These are phyloP conservation scores for Leccinum imitatum DNA, from an alignment of 768 basidiomycete genomes.

Conservation along the genomic window DNA sequence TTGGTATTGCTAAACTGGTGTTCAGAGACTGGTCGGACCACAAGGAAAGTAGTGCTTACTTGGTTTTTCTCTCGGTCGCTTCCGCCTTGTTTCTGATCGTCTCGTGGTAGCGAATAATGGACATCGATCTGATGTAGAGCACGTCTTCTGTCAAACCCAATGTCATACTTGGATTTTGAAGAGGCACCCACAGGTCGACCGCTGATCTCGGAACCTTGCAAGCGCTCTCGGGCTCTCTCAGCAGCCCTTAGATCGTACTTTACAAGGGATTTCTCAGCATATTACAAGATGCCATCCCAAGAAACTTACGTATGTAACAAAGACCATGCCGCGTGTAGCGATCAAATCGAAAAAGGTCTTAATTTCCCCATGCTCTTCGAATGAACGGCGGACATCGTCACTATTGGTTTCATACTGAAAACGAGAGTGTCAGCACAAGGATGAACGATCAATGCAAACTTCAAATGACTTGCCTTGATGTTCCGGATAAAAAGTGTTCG, in stretches of 20 bases:
- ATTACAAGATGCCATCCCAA: conserved; percentile 5
- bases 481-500: conserved; percentile 97
- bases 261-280: conserved; percentile 9
- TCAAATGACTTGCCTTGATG: conserved; percentile 78
- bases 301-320: conserved; percentile 91
- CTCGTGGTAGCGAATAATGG: conserved; percentile 93
- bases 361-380: conserved; percentile 94
- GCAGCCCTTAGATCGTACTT: conserved; percentile 94
- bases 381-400: conserved; percentile 77
- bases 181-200: conserved; percentile 77
- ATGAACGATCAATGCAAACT: conserved; percentile 6
- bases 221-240: conserved; percentile 83
- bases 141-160: conserved; percentile 7
- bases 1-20: conserved; percentile 58
- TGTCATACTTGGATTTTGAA: background rate
- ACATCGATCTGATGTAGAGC: conserved; percentile 80
- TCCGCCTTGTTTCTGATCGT: conserved; percentile 67
- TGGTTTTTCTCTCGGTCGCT: conserved; percentile 76
- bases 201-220: conserved; percentile 87
- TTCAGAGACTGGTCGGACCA: conserved; percentile 9
- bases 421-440: conserved; percentile 14
- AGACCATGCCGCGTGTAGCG: conserved; percentile 95
- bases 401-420: conserved; percentile 86
- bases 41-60: conserved; percentile 38
- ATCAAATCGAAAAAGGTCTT: conserved; percentile 97